phyloP scores from a whole-genome alignment of 1,284 basidiomycete genomes.

The Cutaneotrichosporon mucoides region DNA sequence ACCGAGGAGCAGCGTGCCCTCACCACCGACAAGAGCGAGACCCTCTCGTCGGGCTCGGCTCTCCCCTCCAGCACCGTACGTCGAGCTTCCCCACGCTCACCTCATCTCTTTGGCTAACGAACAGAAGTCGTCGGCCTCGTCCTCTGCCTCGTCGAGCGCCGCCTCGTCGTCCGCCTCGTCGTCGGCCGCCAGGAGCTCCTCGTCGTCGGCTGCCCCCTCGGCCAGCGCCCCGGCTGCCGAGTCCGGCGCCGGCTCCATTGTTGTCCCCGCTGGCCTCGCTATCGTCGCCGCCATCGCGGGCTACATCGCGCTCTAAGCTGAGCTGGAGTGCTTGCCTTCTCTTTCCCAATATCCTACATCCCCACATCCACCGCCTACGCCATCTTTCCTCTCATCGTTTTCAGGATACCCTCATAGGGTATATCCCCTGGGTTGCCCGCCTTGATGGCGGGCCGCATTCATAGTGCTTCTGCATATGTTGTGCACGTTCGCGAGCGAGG shows the following conservation, averaged over 20 bases:
- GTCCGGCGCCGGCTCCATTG: constrained; percentile 12
- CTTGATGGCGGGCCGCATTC: background rate
- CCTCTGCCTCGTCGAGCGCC: constrained; percentile 9
- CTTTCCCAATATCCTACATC: background rate
- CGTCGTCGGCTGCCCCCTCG: constrained; percentile 10
- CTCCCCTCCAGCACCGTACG: constrained; percentile 6
- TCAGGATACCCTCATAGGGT: background rate
- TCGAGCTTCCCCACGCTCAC: too few relatives aligned
- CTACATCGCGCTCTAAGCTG: constrained; percentile 26
- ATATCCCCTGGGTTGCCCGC: background rate
- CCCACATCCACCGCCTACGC: background rate
- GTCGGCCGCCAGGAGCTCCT: constrained; percentile 5
- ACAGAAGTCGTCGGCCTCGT: constrained; percentile 1
- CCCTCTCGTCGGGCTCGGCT: constrained; percentile 4
- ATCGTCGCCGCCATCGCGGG: constrained; percentile 25
- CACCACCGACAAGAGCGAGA: constrained; percentile 14
- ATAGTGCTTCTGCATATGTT: constrained; percentile 2
- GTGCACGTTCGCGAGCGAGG: background rate
- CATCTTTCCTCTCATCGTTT: background rate
- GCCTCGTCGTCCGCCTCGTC: constrained; percentile 10
- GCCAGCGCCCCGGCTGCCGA: constrained; percentile 8
- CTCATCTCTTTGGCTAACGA: too few relatives aligned
- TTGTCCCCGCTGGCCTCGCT: constrained; percentile 21
- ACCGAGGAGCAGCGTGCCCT: constrained; percentile 31
- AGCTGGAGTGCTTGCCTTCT: background rate